Evolutionary conservation across 768 basidiomycete genomes (phyloP).

Genomic region (Strobilomyces confusus): DNA sequence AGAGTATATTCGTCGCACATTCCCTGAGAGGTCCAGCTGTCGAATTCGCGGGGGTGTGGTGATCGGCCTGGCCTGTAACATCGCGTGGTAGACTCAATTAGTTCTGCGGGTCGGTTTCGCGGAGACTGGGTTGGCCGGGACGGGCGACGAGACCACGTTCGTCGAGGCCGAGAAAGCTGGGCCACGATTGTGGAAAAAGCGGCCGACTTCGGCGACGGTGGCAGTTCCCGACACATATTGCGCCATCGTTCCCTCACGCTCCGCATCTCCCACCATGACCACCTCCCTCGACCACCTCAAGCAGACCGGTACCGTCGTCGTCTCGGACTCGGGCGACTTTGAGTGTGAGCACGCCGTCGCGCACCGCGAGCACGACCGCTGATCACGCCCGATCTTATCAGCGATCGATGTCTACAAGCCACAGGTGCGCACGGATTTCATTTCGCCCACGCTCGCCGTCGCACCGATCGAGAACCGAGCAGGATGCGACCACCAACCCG

Average conservation of each 20-base stretch:
- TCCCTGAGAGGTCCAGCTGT: constrained; percentile 10
- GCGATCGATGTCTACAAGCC: constrained; percentile 97
- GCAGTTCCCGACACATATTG: constrained; percentile 17
- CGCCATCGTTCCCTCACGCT: neutral
- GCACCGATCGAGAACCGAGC: constrained; percentile 12
- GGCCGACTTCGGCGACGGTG: constrained; percentile 6
- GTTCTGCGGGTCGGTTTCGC: too few species aligned
- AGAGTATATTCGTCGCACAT: constrained; percentile 4
- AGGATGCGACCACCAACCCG: constrained; percentile 99
- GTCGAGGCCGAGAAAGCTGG: neutral
- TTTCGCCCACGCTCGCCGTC: constrained; percentile 1
- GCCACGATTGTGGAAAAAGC: constrained; percentile 17
- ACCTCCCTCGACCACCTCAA: constrained; percentile 83
- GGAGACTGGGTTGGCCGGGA: neutral
- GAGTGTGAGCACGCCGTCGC: constrained; percentile 47
- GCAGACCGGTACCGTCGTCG: constrained; percentile 91
- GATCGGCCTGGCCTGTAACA: neutral
- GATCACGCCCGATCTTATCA: constrained; percentile 36
- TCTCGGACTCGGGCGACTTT: constrained; percentile 97
- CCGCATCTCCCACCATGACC: constrained; percentile 54
- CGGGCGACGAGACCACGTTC: neutral
- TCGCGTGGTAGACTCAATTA: neutral
- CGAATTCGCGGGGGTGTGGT: constrained; percentile 9
- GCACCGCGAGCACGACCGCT: constrained; percentile 17
- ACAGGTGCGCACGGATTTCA: constrained; percentile 46